phyloP scores from a whole-genome alignment of 2,329 filamentous ascomycete species.

The Ceratocystis harringtonii region DNA sequence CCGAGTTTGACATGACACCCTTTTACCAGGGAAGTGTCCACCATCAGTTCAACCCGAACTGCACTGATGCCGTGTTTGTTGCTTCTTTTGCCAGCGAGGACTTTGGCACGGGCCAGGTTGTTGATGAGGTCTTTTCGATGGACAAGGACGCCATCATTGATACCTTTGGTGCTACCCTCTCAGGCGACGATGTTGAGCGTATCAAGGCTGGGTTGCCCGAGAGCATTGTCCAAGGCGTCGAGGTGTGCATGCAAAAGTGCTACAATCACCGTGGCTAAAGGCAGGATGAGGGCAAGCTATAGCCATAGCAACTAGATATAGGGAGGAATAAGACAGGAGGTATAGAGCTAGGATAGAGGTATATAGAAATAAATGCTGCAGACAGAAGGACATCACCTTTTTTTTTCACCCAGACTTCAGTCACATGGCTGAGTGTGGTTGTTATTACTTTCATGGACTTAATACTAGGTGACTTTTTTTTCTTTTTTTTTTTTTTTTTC shows the following conservation, averaged over 20 bases:
- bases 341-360: not conserved
- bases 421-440: not conserved
- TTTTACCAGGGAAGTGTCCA: slow-evolving; percentile 42
- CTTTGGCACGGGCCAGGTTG: slow-evolving; percentile 36
- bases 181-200: slow-evolving; percentile 32
- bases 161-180: slow-evolving; percentile 31
- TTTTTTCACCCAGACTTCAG: not conserved
- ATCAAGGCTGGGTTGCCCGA: slow-evolving; percentile 28
- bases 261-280: slow-evolving; percentile 10
- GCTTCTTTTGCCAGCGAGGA: slow-evolving; percentile 37
- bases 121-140: slow-evolving; percentile 36
- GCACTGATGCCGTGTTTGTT: slow-evolving; percentile 35
- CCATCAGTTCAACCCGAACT: slow-evolving; percentile 41
- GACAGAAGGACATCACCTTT: not conserved
- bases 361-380: not conserved
- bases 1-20: slow-evolving; percentile 34
- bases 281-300: not conserved
- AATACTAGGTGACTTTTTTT: too few relatives aligned
- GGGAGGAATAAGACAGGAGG: not conserved
- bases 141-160: slow-evolving; percentile 32
- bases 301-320: too few relatives aligned
- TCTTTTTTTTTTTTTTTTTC: too few relatives aligned
- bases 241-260: slow-evolving; percentile 38
- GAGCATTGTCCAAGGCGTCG: slow-evolving; percentile 37
- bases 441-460: not conserved